Conservation (phyloP, 2,329 filamentous ascomycete species). For the Botryotinia globosa region DNA sequence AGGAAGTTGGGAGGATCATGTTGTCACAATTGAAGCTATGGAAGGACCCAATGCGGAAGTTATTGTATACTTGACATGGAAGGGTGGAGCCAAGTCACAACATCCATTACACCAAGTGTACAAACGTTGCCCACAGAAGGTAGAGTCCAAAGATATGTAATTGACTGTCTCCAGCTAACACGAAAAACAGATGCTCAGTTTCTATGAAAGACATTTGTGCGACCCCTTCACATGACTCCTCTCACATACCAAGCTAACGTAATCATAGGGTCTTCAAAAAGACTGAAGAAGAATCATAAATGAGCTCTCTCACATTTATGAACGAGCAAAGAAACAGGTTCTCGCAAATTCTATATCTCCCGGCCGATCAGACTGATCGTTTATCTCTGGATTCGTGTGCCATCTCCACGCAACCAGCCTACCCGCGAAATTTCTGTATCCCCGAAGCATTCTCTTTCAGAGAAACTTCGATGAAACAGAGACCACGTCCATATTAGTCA, state of each 20-base stretch:
- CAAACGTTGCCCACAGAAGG: slow-evolving; percentile 75
- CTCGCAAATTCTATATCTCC: background rate
- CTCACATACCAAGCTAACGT: slow-evolving; percentile 21
- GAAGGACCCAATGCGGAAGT: slow-evolving; percentile 62
- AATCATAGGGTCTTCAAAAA: slow-evolving; percentile 32
- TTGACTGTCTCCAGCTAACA: slow-evolving; percentile 20
- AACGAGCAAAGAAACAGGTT: background rate
- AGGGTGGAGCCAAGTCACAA: slow-evolving; percentile 69
- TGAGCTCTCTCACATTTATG: background rate
- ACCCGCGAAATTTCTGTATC: background rate
- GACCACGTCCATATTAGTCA: background rate
- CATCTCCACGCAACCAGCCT: background rate
- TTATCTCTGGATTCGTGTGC: background rate
- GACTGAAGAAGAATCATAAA: slow-evolving; percentile 14
- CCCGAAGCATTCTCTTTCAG: background rate
- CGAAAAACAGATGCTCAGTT: slow-evolving; percentile 44
- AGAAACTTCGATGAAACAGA: background rate
- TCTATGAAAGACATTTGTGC: slow-evolving; percentile 48
- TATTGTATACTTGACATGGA: slow-evolving; percentile 71
- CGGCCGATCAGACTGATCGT: background rate
- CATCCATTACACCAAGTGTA: slow-evolving; percentile 68
- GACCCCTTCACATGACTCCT: slow-evolving; percentile 1
- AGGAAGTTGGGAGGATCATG: slow-evolving; percentile 74
- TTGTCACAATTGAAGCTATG: slow-evolving; percentile 68
- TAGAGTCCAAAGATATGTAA: slow-evolving; percentile 37